Conservation (phyloP, 169 alveolate species). For the Cyclospora cayetanensis region DNA sequence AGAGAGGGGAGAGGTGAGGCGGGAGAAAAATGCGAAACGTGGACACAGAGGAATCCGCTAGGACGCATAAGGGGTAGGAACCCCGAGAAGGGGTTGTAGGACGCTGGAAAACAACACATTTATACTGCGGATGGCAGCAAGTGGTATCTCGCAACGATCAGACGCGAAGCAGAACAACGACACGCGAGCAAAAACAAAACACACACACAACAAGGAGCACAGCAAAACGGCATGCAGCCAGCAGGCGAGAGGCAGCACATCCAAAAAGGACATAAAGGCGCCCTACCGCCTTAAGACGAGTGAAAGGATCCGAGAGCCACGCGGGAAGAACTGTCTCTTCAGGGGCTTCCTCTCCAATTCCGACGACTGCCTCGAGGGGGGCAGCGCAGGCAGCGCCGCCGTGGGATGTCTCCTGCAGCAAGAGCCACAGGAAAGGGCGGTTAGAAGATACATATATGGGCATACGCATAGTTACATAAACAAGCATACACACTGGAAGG, state of each 20-base stretch:
- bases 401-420: background rate
- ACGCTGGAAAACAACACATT: background rate
- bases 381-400: background rate
- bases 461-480: background rate
- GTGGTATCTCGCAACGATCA: background rate
- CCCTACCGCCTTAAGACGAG: background rate
- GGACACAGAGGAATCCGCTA: background rate
- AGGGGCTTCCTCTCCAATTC: slow-evolving; percentile 18
- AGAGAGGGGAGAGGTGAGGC: background rate
- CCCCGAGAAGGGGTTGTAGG: background rate
- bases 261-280: no score
- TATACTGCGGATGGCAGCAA: background rate
- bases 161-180: background rate
- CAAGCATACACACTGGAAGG: background rate
- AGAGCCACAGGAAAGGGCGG: background rate
- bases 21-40: background rate
- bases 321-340: background rate
- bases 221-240: background rate
- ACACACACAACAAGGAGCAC: background rate
- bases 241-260: no score
- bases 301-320: slow-evolving; percentile 39
- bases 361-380: background rate
- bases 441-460: no score
- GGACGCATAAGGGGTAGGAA: background rate
- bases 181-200: background rate